phyloP scores from a whole-genome alignment of 129 eudicot genomes.

The Flaveria brownii region DNA sequence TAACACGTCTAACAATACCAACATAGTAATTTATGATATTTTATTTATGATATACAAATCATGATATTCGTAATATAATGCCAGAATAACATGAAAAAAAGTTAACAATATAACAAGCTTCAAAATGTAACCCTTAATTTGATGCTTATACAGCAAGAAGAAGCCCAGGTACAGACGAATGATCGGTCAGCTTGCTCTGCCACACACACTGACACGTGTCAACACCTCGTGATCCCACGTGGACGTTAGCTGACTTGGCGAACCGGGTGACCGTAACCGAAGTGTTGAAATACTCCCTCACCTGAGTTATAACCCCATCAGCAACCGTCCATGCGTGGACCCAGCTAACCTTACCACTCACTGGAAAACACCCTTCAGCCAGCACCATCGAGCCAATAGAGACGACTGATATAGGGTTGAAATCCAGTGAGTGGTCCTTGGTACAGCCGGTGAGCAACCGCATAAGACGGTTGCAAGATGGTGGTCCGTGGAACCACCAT shows the following conservation, averaged over 20 bases:
- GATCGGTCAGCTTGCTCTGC: constrained; percentile 47
- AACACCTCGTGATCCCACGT: constrained; percentile 9
- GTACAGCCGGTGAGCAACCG: constrained; percentile 41
- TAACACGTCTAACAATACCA: too few relatives aligned
- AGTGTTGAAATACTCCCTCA: constrained; percentile 55
- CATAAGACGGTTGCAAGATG: constrained; percentile 42
- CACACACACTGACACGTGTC: constrained; percentile 47
- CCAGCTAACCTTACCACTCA: constrained; percentile 37
- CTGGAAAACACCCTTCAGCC: constrained; percentile 46
- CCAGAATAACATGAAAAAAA: neutral
- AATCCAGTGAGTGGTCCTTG: constrained; percentile 17
- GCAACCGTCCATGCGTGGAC: constrained; percentile 57
- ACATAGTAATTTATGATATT: too few relatives aligned
- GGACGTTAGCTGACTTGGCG: constrained; percentile 4
- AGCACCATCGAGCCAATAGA: constrained; percentile 42
- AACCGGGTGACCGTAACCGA: constrained; percentile 50
- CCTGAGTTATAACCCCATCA: constrained; percentile 50
- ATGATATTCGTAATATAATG: too few relatives aligned
- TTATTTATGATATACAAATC: too few relatives aligned
- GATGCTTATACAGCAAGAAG: constrained; percentile 44
- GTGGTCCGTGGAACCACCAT: constrained; percentile 65
- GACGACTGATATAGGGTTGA: constrained; percentile 39
- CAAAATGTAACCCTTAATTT: neutral
- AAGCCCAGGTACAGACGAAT: constrained; percentile 50
- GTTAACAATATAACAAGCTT: neutral